A percentile compares a stretch with the other conserved stretches of the same genome.
phyloP scores from a whole-genome alignment of 2,329 filamentous ascomycete species.

The Fusarium lyarnte region DNA sequence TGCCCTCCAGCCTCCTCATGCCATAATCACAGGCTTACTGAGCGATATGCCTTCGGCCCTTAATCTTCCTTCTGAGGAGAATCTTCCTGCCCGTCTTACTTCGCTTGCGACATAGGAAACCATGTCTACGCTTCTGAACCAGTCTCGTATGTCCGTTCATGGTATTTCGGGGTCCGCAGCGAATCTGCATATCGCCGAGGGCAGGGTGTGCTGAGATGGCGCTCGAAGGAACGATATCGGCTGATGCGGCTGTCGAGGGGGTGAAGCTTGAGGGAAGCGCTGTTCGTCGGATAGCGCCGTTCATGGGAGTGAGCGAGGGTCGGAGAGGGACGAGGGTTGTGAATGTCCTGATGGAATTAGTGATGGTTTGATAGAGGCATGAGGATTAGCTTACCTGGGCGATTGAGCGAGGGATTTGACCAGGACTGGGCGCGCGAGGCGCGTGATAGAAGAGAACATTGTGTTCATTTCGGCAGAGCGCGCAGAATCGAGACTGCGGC shows the following conservation, averaged over 20 bases:
- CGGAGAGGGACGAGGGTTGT: constrained; percentile 62
- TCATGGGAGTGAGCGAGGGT: constrained; percentile 53
- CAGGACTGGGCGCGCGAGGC: constrained; percentile 45
- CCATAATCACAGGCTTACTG: constrained; percentile 17
- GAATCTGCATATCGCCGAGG: constrained; percentile 61
- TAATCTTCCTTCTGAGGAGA: constrained; percentile 60
- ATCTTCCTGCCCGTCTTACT: constrained; percentile 63
- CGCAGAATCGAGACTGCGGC: constrained; percentile 25
- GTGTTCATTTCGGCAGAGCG: constrained; percentile 35
- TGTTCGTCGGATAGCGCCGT: constrained; percentile 46
- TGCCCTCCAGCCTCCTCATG: constrained; percentile 4
- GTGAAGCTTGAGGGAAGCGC: constrained; percentile 45
- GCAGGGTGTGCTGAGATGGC: constrained; percentile 64
- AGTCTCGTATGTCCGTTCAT: constrained; percentile 65
- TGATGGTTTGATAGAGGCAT: not conserved
- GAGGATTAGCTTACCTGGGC: constrained; percentile 36
- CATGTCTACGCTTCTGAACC: constrained; percentile 67
- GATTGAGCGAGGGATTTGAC: constrained; percentile 37
- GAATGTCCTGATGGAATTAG: constrained; percentile 52
- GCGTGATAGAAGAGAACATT: constrained; percentile 44
- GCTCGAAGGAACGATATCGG: constrained; percentile 57
- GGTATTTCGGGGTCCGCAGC: constrained; percentile 67
- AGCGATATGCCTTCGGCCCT: constrained; percentile 58
- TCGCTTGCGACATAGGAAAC: constrained; percentile 63
- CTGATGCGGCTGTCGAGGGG: constrained; percentile 41